A percentile compares a stretch with the other conserved stretches of the same genome.
Evolutionary conservation across 2,329 filamentous ascomycete species (phyloP).

Genomic region (Trichoderma asperellum): DNA sequence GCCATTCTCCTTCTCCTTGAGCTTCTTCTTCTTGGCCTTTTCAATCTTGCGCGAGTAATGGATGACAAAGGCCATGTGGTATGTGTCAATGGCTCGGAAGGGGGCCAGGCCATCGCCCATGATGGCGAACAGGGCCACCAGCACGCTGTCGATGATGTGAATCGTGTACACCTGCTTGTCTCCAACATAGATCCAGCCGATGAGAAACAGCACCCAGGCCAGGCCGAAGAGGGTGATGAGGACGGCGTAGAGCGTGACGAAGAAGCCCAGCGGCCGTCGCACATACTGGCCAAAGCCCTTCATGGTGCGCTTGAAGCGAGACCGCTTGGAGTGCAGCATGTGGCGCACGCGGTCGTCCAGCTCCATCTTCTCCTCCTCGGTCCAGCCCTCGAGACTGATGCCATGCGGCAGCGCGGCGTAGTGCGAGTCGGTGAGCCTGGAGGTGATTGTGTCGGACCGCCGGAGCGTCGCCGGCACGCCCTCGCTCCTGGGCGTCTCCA

Average conservation of each 20-base stretch:
- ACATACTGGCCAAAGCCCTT: conserved; percentile 82
- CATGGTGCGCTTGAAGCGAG: conserved; percentile 77
- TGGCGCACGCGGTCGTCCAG: conserved; percentile 86
- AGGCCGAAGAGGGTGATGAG: conserved; percentile 84
- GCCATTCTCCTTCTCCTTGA: conserved; percentile 41
- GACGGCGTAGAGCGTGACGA: conserved; percentile 81
- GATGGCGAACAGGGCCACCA: conserved; percentile 71
- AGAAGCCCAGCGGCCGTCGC: conserved; percentile 74
- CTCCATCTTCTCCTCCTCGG: conserved; percentile 70
- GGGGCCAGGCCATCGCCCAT: conserved; percentile 73
- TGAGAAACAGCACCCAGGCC: conserved; percentile 89
- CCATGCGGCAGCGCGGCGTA: conserved; percentile 82
- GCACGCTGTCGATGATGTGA: conserved; percentile 70
- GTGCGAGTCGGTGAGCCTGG: conserved; percentile 68
- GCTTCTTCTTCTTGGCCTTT: conserved; percentile 48
- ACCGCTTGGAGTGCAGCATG: conserved; percentile 80
- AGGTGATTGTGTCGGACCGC: conserved; percentile 65
- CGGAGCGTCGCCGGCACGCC: conserved; percentile 37
- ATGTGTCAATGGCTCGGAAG: conserved; percentile 80
- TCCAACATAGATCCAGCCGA: conserved; percentile 86
- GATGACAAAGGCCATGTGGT: conserved; percentile 83
- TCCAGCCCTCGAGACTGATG: conserved; percentile 74
- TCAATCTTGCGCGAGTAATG: conserved; percentile 57
- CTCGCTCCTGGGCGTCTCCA: conserved; percentile 31
- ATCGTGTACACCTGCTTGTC: conserved; percentile 70